Conservation (phyloP, 768 basidiomycete genomes). For the Galerina sulciceps region DNA sequence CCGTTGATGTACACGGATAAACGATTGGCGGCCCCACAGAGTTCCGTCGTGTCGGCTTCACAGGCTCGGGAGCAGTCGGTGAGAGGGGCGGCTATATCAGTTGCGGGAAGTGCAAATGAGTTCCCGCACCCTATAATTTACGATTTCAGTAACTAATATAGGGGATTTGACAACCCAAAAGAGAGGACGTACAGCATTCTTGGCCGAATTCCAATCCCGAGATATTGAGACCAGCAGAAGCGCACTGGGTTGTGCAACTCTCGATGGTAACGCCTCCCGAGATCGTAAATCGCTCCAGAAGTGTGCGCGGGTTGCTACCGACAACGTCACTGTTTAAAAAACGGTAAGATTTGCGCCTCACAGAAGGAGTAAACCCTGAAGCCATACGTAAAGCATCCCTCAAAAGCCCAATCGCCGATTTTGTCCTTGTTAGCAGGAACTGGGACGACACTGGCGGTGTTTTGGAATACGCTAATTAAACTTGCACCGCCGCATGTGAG, state of each 20-base stretch:
- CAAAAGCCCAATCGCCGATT: conserved; percentile 16
- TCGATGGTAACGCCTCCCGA: conserved; percentile 15
- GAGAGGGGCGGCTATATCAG: conserved; percentile 11
- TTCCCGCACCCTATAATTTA: conserved; percentile 18
- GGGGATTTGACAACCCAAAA: too few relatives aligned
- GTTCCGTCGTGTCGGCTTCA: conserved; percentile 16
- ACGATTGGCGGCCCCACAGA: conserved; percentile 18
- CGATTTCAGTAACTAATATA: background rate
- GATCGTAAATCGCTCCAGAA: conserved; percentile 14
- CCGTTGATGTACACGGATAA: conserved; percentile 12
- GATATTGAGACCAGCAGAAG: conserved; percentile 15
- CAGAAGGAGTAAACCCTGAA: background rate
- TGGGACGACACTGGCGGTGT: conserved; percentile 11
- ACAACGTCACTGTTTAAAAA: conserved; percentile 9
- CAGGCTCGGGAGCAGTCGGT: conserved; percentile 17
- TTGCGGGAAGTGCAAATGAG: conserved; percentile 8
- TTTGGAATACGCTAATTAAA: conserved; percentile 20
- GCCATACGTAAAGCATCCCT: conserved; percentile 19
- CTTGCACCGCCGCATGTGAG: conserved; percentile 20
- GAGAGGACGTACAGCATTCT: conserved; percentile 22
- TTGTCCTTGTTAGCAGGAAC: conserved; percentile 16
- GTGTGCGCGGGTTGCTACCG: conserved; percentile 12
- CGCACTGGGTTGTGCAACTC: conserved; percentile 17
- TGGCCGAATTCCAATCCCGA: conserved; percentile 22
- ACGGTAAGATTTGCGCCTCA: background rate